Conservation (phyloP, 1,139 yeast genomes). For the Lodderomyces theae region DNA sequence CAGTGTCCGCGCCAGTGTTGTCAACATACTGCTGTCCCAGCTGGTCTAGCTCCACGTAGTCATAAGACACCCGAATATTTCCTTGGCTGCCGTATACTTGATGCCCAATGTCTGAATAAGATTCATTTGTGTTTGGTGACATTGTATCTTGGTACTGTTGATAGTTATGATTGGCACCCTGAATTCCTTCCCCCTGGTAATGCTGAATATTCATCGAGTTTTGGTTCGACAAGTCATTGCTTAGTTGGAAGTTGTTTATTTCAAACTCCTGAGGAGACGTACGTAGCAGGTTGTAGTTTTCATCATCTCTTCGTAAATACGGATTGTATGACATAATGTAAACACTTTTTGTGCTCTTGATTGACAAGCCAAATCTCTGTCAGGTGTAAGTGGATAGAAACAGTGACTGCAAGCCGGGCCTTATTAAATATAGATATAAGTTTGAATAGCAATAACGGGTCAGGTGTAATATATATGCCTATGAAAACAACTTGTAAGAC, state of each 20-base stretch:
- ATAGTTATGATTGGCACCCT: neutral
- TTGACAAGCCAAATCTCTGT: too few species aligned
- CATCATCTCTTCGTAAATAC: neutral
- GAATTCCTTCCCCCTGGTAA: neutral
- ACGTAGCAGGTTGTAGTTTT: neutral
- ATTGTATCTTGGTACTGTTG: neutral
- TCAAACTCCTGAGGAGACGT: neutral
- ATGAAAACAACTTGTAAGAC: too few species aligned
- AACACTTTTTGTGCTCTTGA: too few species aligned
- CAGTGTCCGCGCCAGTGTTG: neutral
- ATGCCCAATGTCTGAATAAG: neutral
- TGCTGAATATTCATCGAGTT: neutral
- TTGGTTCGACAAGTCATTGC: neutral
- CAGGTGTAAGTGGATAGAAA: too few species aligned
- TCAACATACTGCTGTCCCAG: constrained; percentile 10
- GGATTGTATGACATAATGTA: neutral
- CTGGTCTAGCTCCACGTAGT: constrained; percentile 4
- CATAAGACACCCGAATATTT: constrained; percentile 3
- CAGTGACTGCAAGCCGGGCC: too few species aligned
- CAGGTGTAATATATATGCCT: too few species aligned
- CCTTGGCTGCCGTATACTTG: constrained; percentile 1
- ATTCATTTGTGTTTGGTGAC: neutral
- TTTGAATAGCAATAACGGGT: too few species aligned
- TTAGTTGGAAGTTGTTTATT: neutral
- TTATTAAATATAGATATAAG: too few species aligned